Evolutionary conservation across 169 alveolate genomes (phyloP), one percentile per base, ranked within the genome.

Genomic region (Eimeria necatrix): DNA sequence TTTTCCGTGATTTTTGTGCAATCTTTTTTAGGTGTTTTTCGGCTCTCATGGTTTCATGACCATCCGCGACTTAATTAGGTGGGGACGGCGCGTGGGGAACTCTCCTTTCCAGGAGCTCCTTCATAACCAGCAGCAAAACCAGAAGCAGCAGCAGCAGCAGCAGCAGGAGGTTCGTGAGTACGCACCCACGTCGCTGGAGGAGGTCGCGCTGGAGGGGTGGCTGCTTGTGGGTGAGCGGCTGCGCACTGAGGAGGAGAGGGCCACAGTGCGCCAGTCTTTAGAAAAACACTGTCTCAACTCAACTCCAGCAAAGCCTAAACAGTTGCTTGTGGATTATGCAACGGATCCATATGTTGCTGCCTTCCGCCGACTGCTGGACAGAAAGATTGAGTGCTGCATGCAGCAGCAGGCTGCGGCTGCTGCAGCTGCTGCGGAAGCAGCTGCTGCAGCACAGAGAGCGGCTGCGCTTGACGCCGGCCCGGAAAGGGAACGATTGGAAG

Each of bases 11-110:
- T 49, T 1, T 53, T 3, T 52, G 18, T 49, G 90, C 73, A 32
- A 32, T 32, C 2, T 32, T 32, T 32, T 32, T 91, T 96, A 88
- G 97, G 94, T 95, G 52, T 91, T 92, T 70, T 53, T 94, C 41
- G 99, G 98, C 60, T 95, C 96, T 64, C 97, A 97, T 83, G 97
- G 93, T 84, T 97, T 99, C 93, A 98, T 99, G 96, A 99, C 99
- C 0, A 98, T 99, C 26, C 98, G 99, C 95, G 99, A 99, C 96
- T 97, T 99, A 80, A 97, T 99, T n/a, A 98, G 99, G 94, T 99
- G 99, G 99, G 99, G 99, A 10, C 98, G 98, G 70, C 96, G 99
- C 61, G 90, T 93, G 12, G 93, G 93, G 59, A 90, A 96, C 97
- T 61, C 98, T 98, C 73, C 97, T 70, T 91, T 97, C 22, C 96